Base-by-base conservation (phyloP, 306 rosid genomes). In the Cicer cuneatum region DNA sequence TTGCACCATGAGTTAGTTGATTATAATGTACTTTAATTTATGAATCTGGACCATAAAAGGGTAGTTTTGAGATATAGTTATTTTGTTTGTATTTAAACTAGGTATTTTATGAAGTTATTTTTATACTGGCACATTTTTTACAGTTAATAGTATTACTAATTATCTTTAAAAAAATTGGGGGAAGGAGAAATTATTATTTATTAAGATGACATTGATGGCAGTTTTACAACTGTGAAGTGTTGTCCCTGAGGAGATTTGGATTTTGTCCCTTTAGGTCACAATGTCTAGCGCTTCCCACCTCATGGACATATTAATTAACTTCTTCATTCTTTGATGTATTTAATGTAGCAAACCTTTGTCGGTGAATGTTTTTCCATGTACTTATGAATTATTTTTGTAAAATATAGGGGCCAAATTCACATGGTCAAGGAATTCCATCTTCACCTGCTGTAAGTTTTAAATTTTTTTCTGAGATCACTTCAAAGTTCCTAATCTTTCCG, bases 391-490 rank as follows among this genome's bases (percentile, higher is more conserved):
- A 5, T 49, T 56, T 78, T 57, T 64, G 54, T 66, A 47, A 72
- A 51, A 69, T 81, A 64, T 76, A 91, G 95, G 93, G 93, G 47
- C 81, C 90, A 10, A 86, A 83, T 49, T 38, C 89, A 67, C 91
- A 85, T 80, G 95, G 88, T 75, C 96, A 89, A 77, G 93, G 85
- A 60, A 61, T 87, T 81, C 89, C 93, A 54, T 71, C 91, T 54
- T 85, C 96, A 35, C 95, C 93, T 66, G 84, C 87, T 68, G 96
- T 94, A 87, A 90, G 90, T 82, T 57, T 78, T 80, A 56, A 35
- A 40, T 60, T 29, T 63, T 63, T 83, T 65, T 73, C 60, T 54
- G 61, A 49, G 14, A 46, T 52, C 52, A 24, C 12, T 45, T 71
- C 56, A 9, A 38, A 29, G 64, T 38, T 62, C 69, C 51, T 40